Percentiles rank a stretch among this genome's conserved stretches.
Conservation (phyloP, 768 basidiomycete genomes). For the Phylloporus rhodoxanthus region DNA sequence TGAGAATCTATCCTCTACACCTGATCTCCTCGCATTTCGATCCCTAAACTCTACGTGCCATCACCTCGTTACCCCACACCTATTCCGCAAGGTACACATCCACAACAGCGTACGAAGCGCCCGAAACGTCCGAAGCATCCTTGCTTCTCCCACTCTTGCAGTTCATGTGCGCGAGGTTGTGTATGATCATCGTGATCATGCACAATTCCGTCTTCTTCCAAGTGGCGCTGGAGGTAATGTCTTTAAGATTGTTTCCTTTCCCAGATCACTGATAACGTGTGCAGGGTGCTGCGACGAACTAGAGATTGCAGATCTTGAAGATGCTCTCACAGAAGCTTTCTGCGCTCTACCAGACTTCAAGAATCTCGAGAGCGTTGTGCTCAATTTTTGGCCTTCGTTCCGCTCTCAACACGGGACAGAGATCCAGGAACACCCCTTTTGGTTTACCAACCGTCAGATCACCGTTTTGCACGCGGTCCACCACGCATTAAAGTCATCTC, state of each 20-base stretch:
- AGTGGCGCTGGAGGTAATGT: conserved; percentile 11
- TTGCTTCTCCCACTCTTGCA: conserved; percentile 20
- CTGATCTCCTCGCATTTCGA: conserved; percentile 27
- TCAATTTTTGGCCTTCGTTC: conserved; percentile 32
- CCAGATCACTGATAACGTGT: not conserved
- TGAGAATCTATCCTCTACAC: conserved; percentile 18
- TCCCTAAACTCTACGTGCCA: conserved; percentile 23
- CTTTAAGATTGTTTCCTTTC: too few species aligned
- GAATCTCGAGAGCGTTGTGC: conserved; percentile 17
- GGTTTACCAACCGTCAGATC: conserved; percentile 29
- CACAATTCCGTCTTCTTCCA: conserved; percentile 21
- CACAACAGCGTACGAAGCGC: conserved; percentile 24
- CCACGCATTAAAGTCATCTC: conserved; percentile 16
- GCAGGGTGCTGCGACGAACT: conserved; percentile 21
- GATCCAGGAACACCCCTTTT: conserved; percentile 25
- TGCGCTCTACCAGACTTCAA: conserved; percentile 16
- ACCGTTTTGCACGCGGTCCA: conserved; percentile 22
- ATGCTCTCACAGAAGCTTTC: conserved; percentile 24
- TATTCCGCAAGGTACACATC: conserved; percentile 21
- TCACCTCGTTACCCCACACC: conserved; percentile 22
- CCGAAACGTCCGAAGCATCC: conserved; percentile 20
- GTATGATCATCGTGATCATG: conserved; percentile 26
- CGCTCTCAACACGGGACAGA: conserved; percentile 19
- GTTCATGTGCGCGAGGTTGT: conserved; percentile 24
- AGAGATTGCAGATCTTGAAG: conserved; percentile 31